These are phyloP conservation scores for Fibroporia radiculosa DNA, from an alignment of 768 basidiomycete genomes.

Conservation along the genomic window DNA sequence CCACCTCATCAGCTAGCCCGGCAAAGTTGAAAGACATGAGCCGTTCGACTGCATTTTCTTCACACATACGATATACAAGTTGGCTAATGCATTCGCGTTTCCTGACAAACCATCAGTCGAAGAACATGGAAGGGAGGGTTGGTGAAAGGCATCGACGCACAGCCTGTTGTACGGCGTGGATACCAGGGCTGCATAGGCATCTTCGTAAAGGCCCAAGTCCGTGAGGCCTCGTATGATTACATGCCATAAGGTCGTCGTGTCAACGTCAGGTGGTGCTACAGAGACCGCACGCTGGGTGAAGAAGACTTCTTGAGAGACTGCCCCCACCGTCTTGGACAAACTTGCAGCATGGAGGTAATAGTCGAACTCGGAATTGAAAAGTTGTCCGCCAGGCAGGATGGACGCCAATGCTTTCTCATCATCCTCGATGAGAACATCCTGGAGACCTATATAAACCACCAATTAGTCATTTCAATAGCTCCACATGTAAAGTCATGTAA, in stretches of 20 bases:
- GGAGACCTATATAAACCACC: conserved; percentile 28
- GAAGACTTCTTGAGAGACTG: conserved; percentile 53
- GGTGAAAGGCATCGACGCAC: conserved; percentile 41
- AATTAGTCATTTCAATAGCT: conserved; percentile 4
- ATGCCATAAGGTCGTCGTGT: conserved; percentile 70
- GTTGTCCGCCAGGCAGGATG: conserved; percentile 51
- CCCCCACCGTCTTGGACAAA: conserved; percentile 58
- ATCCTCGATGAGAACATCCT: conserved; percentile 47
- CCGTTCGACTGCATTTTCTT: conserved; percentile 71
- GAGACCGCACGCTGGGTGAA: conserved; percentile 81
- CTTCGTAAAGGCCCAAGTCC: conserved; percentile 70
- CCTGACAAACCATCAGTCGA: conserved; percentile 31
- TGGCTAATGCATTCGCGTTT: conserved; percentile 77
- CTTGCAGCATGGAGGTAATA: conserved; percentile 74
- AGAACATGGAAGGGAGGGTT: conserved; percentile 1
- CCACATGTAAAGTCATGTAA: conserved; percentile 2
- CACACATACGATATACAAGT: conserved; percentile 89
- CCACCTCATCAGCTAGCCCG: conserved; percentile 80
- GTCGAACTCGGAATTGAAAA: conserved; percentile 53
- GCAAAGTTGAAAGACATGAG: conserved; percentile 81
- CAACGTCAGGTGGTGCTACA: conserved; percentile 43
- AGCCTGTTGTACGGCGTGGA: conserved; percentile 66
- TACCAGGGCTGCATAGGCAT: conserved; percentile 79
- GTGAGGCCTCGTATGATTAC: conserved; percentile 69
- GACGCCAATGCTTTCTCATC: conserved; percentile 54